Conservation (phyloP, 169 alveolate species). For the Eimeria praecox region DNA sequence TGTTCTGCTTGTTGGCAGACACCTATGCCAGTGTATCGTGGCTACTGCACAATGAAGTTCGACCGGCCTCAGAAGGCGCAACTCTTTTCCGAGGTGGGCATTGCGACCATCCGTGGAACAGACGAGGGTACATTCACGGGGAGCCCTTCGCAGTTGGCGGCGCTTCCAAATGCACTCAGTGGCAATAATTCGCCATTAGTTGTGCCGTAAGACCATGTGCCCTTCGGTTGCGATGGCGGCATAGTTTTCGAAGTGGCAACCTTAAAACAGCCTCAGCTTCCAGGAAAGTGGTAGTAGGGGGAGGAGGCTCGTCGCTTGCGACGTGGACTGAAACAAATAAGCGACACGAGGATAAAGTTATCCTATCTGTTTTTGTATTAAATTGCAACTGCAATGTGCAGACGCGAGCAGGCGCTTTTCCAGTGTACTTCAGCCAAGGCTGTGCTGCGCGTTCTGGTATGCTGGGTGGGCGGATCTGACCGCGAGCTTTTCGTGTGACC, state of each 20-base stretch:
- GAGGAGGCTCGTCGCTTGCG: not conserved
- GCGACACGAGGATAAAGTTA: not conserved
- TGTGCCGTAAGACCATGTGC: not conserved
- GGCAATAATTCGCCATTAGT: not conserved
- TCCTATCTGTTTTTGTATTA: not conserved
- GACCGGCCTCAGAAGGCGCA: not conserved
- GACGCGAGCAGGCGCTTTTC: not conserved
- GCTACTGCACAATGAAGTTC: not conserved
- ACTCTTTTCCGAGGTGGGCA: not conserved
- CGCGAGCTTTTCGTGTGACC: not conserved
- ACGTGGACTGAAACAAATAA: not conserved
- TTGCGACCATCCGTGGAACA: not conserved
- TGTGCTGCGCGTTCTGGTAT: not conserved
- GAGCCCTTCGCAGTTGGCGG: not conserved
- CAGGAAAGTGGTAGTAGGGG: not conserved
- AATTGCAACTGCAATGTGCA: not conserved
- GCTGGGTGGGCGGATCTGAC: not conserved
- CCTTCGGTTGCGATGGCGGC: not conserved
- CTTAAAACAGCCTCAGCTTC: not conserved
- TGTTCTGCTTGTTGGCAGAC: constrained; percentile 7
- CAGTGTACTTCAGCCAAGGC: not conserved
- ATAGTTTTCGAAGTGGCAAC: not conserved
- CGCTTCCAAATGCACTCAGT: not conserved
- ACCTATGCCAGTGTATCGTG: not conserved
- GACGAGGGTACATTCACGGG: not conserved